Conservation (phyloP, 306 rosid species). For the Herpetospermum pedunculosum region DNA sequence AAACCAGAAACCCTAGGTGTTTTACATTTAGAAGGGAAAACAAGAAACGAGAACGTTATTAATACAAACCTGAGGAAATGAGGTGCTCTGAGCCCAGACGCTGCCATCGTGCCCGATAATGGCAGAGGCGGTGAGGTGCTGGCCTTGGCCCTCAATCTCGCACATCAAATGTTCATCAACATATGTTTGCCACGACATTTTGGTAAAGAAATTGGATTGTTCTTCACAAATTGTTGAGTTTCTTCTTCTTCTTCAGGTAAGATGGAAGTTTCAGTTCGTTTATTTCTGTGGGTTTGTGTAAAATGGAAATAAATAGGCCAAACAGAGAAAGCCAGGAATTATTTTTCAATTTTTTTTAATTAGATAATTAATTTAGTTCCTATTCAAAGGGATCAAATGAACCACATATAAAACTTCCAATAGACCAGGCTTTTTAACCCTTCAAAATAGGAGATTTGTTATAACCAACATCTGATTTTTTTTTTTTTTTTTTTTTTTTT, state of each 20-base stretch:
- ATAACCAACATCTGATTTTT: neutral
- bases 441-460: neutral
- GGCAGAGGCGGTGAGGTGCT: conserved; percentile 68
- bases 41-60: no score
- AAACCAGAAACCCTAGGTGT: no score
- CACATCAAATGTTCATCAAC: conserved; percentile 97
- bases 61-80: conserved; percentile 58
- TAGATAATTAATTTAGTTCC: neutral
- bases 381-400: neutral
- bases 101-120: conserved; percentile 74
- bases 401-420: neutral
- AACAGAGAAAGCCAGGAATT: neutral
- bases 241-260: neutral
- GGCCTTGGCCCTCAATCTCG: conserved; percentile 79
- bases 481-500: neutral
- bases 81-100: conserved; percentile 80
- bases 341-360: neutral
- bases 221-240: neutral
- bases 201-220: neutral
- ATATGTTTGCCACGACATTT: conserved; percentile 95
- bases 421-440: conserved; percentile 2
- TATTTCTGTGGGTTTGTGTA: neutral
- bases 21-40: no score
- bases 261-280: neutral
- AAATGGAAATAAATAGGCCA: conserved; percentile 5